These are phyloP conservation scores for Pseudocercospora macadamiae DNA, from an alignment of 2,329 filamentous ascomycete species.

Conservation along the genomic window DNA sequence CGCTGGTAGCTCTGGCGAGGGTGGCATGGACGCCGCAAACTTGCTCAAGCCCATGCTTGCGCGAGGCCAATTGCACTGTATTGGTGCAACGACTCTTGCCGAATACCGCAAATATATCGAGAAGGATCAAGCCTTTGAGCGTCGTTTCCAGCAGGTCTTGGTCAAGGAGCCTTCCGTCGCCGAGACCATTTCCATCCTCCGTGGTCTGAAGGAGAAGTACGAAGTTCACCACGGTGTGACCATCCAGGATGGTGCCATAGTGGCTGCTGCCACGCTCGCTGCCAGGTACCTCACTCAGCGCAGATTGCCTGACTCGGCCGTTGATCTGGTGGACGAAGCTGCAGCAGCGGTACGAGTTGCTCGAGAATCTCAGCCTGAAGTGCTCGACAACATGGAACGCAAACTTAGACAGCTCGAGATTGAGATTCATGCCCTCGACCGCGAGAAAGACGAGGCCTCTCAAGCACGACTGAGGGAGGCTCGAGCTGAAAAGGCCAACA, in stretches of 20 bases:
- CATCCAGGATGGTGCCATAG: constrained; percentile 91
- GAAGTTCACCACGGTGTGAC: constrained; percentile 98
- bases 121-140: constrained; percentile 96
- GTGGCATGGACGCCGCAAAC: constrained; percentile 98
- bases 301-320: constrained; percentile 91
- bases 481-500: constrained; percentile 88
- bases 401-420: constrained; percentile 90
- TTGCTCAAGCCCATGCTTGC: constrained; percentile 97
- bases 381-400: constrained; percentile 91
- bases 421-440: constrained; percentile 91
- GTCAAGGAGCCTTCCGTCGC: constrained; percentile 89
- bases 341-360: constrained; percentile 95
- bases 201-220: constrained; percentile 96
- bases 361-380: constrained; percentile 93
- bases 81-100: constrained; percentile 90
- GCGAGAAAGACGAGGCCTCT: constrained; percentile 93
- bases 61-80: constrained; percentile 94
- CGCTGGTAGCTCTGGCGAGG: constrained; percentile 89
- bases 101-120: constrained; percentile 99
- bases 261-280: constrained; percentile 86
- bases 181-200: constrained; percentile 96
- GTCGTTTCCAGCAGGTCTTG: constrained; percentile 96
- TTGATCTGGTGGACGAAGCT: constrained; percentile 94
- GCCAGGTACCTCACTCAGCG: constrained; percentile 90
- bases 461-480: constrained; percentile 79